Evolutionary conservation across 768 basidiomycete species (phyloP), one percentile per base, ranked within the genome.

Genomic region (Mycena pura): DNA sequence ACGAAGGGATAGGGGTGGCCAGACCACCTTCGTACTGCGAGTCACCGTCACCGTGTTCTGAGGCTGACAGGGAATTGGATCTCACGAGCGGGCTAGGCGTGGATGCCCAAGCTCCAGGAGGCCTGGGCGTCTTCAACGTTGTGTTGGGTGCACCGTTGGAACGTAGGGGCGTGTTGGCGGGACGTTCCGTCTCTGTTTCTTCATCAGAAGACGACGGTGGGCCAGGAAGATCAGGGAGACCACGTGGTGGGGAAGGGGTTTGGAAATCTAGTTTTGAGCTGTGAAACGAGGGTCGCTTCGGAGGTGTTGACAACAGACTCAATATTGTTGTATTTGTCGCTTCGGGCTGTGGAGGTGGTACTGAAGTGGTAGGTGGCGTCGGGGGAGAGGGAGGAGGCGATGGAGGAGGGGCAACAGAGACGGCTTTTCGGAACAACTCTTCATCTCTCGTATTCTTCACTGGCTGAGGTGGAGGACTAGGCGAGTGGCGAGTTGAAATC

Each of bases 221-320:
- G 17, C 74, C 86, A 13, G 89, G 89, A 46, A 91, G 83, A 7
- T 88, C 88, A 10, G 89, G 87, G 58, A 89, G 78, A 43, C 78
- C 82, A 39, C 76, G 77, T 1, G 87, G 85, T 28, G 90, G 87
- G 1, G 89, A 85, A 9, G 87, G 89, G 0, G 86, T 89, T 65
- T 80, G 75, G 65, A 86, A 86, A 51, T 85, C 83, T 14, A 78
- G 61, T 59, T 77, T 81, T 10, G 82, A 77, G 28, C 71, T 72
- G 51, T 67, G 74, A 43, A 82, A 77, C 3, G 79, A 79, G 19
- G 73, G 64, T 43, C 73, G 76, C 27, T 78, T 80, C 10, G 83
- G 83, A 7, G 86, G 86, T 1, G 87, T 86, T 39, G 78, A 71
- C 43, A 68, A 36, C 48, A 54, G 31, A 45, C 44, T 53, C 48